Conservation (phyloP, 805 yeast species). For the Metschnikowia reukaufii region DNA sequence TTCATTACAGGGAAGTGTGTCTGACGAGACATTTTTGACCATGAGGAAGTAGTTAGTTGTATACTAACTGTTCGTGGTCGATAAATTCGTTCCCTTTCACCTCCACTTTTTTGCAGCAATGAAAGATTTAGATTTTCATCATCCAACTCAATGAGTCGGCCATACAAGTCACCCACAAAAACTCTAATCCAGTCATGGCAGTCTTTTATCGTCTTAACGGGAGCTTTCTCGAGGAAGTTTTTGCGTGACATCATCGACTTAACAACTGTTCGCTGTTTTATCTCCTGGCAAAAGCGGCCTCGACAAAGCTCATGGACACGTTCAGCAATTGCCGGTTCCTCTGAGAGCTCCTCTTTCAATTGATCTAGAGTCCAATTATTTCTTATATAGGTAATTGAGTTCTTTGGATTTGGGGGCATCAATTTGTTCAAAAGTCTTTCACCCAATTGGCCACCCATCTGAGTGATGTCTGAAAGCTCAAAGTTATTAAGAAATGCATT, state of each 20-base stretch:
- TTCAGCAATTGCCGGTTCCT: constrained; percentile 51
- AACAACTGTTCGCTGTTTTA: constrained; percentile 58
- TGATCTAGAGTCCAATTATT: constrained; percentile 41
- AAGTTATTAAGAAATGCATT: constrained; percentile 56
- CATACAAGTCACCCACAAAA: constrained; percentile 73
- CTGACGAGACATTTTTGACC: constrained; percentile 40
- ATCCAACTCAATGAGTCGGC: constrained; percentile 69
- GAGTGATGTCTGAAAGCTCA: constrained; percentile 75
- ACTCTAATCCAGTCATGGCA: constrained; percentile 78
- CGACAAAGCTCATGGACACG: constrained; percentile 61
- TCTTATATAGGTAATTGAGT: constrained; percentile 49
- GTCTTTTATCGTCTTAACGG: constrained; percentile 53
- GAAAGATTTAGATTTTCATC: constrained; percentile 53
- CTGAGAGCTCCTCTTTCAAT: constrained; percentile 23
- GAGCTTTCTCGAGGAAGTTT: constrained; percentile 61
- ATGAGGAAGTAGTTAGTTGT: constrained; percentile 27
- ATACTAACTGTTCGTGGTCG: constrained; percentile 59
- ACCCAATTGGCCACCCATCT: constrained; percentile 90
- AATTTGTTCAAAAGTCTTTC: constrained; percentile 51
- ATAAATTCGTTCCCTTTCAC: constrained; percentile 27
- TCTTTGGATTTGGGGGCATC: constrained; percentile 48
- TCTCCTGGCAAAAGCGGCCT: constrained; percentile 57
- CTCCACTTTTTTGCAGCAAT: constrained; percentile 23
- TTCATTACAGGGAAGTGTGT: constrained; percentile 36
- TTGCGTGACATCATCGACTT: constrained; percentile 91